Evolutionary conservation across 169 alveolate species (phyloP), one percentile per base, ranked within the genome.

Genomic region (Eimeria necatrix): DNA sequence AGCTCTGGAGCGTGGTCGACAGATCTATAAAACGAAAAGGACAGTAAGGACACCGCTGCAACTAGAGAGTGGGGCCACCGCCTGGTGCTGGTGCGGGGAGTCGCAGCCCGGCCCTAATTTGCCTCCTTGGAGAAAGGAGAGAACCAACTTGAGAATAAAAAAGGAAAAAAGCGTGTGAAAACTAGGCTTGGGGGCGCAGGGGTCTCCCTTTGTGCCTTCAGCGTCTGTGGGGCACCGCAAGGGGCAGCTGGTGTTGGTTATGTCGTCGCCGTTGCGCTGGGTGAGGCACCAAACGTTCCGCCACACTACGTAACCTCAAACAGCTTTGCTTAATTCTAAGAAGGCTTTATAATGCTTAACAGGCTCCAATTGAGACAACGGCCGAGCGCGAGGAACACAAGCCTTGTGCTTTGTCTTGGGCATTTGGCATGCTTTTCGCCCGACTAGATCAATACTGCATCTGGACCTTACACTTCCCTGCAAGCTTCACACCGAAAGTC

Each of bases 31-130:
- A 68, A 56, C 26, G 70, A 60, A 41, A 26, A 60, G 92, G 1
- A 59, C 48, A 85, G 64, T 18, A 56, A 41, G 92, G 80, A 60
- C 80, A 60, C 92, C 46, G 60, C 56, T 53, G 80, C 92, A 53
- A 32, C 80, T 85, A 59, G 80, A 59, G 76, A 60, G 92, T 49
- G 92, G 92, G 92, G 92, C 92, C 92, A 59, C 92, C 41, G 81
- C 73, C 92, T 51, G 92, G 64, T 53, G 92, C 92, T 84, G 92
- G 92, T 84, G 92, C 92, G 92, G 92, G 92, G 92, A 56, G 92
- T 60, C 92, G 22, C 60, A 12, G 81, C 92, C 32, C 80, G 92
- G 92, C 81, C 92, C 92, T 73, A 24, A 59, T 26, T 32, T 56
- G 24, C 80, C 92, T 60, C 59, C 80, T 60, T 32, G 70, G 64